phyloP scores from a whole-genome alignment of 2,329 filamentous ascomycete genomes.

The Xenosphaeropsis pyriputrescens region DNA sequence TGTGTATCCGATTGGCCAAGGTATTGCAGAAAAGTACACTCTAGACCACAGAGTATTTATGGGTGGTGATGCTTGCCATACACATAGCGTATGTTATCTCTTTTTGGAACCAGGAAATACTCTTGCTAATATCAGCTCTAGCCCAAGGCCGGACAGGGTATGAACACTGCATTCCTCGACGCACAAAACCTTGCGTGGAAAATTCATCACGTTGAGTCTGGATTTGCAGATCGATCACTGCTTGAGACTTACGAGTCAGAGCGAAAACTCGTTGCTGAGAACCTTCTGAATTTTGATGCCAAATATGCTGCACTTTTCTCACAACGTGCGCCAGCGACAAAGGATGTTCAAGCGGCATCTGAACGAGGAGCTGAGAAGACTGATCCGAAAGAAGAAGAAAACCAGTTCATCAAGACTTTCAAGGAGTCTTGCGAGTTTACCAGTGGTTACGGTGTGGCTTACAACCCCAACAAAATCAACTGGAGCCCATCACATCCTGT shows the following conservation, averaged over 20 bases:
- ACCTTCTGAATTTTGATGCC: conserved; percentile 73
- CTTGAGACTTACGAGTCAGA: conserved; percentile 80
- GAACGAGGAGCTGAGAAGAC: conserved; percentile 16
- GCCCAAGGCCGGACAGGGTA: conserved; percentile 66
- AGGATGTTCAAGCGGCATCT: conserved; percentile 56
- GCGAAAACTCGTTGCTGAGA: conserved; percentile 72
- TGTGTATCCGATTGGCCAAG: conserved; percentile 64
- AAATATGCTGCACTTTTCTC: conserved; percentile 87
- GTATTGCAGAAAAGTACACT: conserved; percentile 54
- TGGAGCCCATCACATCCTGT: conserved; percentile 64
- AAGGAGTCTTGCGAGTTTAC: conserved; percentile 89
- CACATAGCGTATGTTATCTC: conserved; percentile 45
- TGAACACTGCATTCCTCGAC: conserved; percentile 69
- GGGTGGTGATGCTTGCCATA: conserved; percentile 67
- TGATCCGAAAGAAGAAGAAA: conserved; percentile 34
- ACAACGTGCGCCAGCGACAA: conserved; percentile 55
- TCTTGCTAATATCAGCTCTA: conserved; percentile 26
- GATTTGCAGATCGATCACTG: conserved; percentile 61
- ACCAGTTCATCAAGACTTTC: conserved; percentile 78
- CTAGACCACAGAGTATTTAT: conserved; percentile 58
- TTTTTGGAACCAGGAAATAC: conserved; percentile 23
- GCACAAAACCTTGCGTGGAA: conserved; percentile 93
- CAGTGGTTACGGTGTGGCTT: conserved; percentile 79
- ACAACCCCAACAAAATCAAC: conserved; percentile 70
- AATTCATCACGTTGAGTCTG: conserved; percentile 76